A percentile compares a stretch with the other conserved stretches of the same genome.
phyloP scores from a whole-genome alignment of 345 rosid genomes.

The Bruguiera gymnorhiza region DNA sequence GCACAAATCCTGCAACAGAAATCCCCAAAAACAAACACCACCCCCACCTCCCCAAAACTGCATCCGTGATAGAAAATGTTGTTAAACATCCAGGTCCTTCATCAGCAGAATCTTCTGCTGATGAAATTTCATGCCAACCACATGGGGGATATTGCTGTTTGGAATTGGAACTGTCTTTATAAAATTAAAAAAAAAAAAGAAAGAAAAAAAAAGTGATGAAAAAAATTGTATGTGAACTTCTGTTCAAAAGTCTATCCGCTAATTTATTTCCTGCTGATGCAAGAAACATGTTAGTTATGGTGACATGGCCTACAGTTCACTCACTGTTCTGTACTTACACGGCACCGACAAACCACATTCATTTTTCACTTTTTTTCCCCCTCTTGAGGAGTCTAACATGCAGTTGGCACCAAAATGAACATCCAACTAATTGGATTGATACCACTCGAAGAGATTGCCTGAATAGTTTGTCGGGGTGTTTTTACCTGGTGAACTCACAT shows the following conservation, averaged over 20 bases:
- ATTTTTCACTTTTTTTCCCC: background rate
- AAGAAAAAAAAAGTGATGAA: too few species aligned
- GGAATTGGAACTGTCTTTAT: background rate
- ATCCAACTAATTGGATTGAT: too few species aligned
- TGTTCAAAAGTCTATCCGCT: background rate
- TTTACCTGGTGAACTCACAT: too few species aligned
- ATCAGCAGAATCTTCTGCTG: slow-evolving; percentile 2
- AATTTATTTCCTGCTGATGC: background rate
- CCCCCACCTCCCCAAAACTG: slow-evolving; percentile 16
- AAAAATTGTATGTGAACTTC: background rate
- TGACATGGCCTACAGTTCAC: background rate
- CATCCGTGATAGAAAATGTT: background rate
- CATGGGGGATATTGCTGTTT: background rate
- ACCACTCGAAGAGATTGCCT: too few species aligned
- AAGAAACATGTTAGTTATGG: background rate
- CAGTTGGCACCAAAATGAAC: too few species aligned
- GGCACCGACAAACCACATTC: background rate
- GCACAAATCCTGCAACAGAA: slow-evolving; percentile 44
- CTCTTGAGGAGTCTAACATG: slow-evolving; percentile 5
- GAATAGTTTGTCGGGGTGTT: too few species aligned
- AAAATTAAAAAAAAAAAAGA: too few species aligned
- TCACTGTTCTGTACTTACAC: background rate
- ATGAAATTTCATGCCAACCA: slow-evolving; percentile 4
- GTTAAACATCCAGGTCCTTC: background rate
- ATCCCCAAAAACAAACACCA: slow-evolving; percentile 5